Percentiles rank a stretch among this genome's conserved stretches.
These are phyloP conservation scores for Neoboletus subvelutipes DNA, from an alignment of 768 basidiomycete species.

Conservation along the genomic window DNA sequence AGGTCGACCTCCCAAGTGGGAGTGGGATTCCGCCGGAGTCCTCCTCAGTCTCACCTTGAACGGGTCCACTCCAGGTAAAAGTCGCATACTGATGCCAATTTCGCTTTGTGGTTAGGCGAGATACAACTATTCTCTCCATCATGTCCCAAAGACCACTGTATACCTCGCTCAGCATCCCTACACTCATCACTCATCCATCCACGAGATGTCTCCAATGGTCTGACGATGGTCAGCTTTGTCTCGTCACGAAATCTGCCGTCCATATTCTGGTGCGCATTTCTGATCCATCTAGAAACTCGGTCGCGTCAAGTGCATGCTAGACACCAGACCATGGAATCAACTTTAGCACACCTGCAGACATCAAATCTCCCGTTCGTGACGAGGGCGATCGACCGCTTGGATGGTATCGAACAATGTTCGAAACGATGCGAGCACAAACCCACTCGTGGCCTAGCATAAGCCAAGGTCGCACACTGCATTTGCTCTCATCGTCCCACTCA, in stretches of 20 bases:
- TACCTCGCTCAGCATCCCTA: constrained; percentile 56
- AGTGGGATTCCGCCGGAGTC: too few species aligned
- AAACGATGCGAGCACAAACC: constrained; percentile 35
- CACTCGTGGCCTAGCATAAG: constrained; percentile 40
- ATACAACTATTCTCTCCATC: not conserved
- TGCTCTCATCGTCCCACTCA: constrained; percentile 11
- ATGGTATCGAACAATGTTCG: constrained; percentile 77
- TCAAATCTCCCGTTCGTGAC: constrained; percentile 37
- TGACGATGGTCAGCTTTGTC: constrained; percentile 67
- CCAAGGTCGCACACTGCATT: constrained; percentile 35
- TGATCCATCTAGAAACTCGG: not conserved
- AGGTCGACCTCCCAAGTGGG: too few species aligned
- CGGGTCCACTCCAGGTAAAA: not conserved
- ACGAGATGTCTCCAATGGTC: constrained; percentile 67
- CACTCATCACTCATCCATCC: constrained; percentile 60
- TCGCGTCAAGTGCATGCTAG: constrained; percentile 36
- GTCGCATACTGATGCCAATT: not conserved
- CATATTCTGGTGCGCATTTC: constrained; percentile 59
- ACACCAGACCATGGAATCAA: constrained; percentile 75
- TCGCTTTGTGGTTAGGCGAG: not conserved
- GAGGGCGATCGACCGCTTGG: constrained; percentile 40
- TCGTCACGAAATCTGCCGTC: constrained; percentile 64
- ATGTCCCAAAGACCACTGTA: constrained; percentile 38
- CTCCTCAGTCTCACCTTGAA: not conserved
- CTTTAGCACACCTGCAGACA: constrained; percentile 54